Conservation (phyloP, 1,139 yeast species). For the Zygosaccharomyces sapae region DNA sequence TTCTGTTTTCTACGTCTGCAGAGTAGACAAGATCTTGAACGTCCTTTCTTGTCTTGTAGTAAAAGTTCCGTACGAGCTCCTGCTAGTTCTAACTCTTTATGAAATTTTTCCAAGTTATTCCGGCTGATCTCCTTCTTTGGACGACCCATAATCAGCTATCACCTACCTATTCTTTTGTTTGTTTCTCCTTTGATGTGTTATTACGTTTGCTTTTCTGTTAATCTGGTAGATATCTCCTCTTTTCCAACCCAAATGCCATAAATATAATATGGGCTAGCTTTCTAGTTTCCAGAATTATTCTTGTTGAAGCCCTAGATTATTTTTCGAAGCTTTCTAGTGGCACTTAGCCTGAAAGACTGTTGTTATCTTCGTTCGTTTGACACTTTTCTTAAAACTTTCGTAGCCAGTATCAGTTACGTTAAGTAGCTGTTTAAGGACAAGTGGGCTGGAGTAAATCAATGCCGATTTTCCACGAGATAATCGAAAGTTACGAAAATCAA, state of each 20-base stretch:
- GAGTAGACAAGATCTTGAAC: slow-evolving; percentile 49
- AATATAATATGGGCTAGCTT: background rate
- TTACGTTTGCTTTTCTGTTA: too few relatives aligned
- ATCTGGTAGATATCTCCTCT: background rate
- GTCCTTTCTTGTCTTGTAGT: slow-evolving; percentile 42
- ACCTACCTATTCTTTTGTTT: background rate
- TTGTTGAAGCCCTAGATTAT: background rate
- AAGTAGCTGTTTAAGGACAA: background rate
- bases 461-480: too few relatives aligned
- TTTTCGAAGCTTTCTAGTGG: background rate
- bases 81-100: slow-evolving; percentile 34
- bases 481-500: background rate
- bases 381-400: background rate
- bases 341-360: background rate
- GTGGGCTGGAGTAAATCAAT: background rate
- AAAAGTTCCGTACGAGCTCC: slow-evolving; percentile 29
- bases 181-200: background rate
- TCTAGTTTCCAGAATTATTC: background rate
- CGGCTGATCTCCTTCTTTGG: slow-evolving; percentile 36
- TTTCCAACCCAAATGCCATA: background rate
- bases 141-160: slow-evolving; percentile 31
- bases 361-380: background rate
- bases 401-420: background rate
- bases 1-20: slow-evolving; percentile 53
- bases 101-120: slow-evolving; percentile 34